Evolutionary conservation across 2,329 filamentous ascomycete genomes (phyloP).

Genomic region (Neurospora sp.): DNA sequence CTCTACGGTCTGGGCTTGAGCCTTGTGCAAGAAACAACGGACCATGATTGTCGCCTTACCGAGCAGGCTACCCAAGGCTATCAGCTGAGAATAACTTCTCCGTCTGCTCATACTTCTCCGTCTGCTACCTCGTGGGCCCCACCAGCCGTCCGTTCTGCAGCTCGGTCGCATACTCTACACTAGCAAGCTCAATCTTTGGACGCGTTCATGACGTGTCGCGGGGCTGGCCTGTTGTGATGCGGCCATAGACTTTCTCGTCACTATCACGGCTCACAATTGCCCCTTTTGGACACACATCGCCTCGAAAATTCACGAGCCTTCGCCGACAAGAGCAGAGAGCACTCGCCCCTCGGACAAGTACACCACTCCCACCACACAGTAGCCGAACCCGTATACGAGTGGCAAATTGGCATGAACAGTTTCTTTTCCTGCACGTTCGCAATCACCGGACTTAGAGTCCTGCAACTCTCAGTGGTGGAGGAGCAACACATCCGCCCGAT

Average conservation of each 20-base stretch:
- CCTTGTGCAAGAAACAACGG: not conserved
- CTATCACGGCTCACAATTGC: slow-evolving; percentile 2
- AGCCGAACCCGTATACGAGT: not conserved
- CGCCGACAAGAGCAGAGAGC: not conserved
- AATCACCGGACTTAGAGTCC: not conserved
- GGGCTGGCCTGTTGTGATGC: slow-evolving; percentile 16
- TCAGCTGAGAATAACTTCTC: not conserved
- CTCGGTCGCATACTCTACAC: not conserved
- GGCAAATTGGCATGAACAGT: not conserved
- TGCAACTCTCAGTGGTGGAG: not conserved
- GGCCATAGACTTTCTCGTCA: slow-evolving; percentile 14
- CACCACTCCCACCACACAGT: not conserved
- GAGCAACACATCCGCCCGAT: not conserved
- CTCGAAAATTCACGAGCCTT: not conserved
- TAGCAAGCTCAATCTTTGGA: slow-evolving; percentile 1
- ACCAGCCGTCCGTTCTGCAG: not conserved
- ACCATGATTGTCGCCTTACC: not conserved
- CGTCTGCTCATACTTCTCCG: not conserved
- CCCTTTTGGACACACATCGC: not conserved
- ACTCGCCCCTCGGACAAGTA: not conserved
- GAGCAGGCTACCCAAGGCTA: not conserved
- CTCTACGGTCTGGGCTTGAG: not conserved
- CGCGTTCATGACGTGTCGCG: slow-evolving; percentile 16
- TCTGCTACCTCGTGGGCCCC: not conserved
- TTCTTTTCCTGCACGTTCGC: not conserved